These are phyloP conservation scores for Mycena sanguinolenta DNA, from an alignment of 768 basidiomycete genomes.

Conservation along the genomic window DNA sequence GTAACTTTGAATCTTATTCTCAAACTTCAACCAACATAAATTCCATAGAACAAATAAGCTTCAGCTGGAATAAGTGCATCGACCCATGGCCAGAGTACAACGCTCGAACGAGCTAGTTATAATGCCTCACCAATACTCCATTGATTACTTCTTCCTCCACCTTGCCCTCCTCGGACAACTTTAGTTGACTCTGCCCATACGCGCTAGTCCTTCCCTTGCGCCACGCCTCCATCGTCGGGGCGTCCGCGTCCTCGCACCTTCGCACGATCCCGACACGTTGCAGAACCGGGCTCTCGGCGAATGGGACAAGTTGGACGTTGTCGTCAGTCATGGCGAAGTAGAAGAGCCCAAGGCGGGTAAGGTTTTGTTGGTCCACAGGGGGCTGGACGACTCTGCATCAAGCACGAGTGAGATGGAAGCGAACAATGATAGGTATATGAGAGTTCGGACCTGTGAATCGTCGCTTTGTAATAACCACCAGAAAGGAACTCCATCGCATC, in stretches of 20 bases:
- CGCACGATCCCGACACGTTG: conserved; percentile 57
- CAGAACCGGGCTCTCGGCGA: conserved; percentile 62
- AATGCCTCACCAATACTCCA: conserved; percentile 70
- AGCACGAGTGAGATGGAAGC: not conserved
- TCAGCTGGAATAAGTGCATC: no score
- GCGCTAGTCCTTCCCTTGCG: conserved; percentile 63
- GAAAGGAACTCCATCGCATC: conserved; percentile 73
- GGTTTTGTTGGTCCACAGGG: conserved; percentile 63
- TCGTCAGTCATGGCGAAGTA: conserved; percentile 71
- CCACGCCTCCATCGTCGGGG: conserved; percentile 68
- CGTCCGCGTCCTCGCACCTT: conserved; percentile 52
- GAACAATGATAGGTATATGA: not conserved
- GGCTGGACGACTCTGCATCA: conserved; percentile 71
- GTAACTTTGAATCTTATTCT: no score
- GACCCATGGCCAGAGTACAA: no score
- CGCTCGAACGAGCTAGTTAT: conserved; percentile 50
- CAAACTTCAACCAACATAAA: no score
- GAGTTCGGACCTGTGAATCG: conserved; percentile 58
- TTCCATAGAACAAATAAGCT: no score
- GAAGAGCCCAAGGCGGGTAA: conserved; percentile 68
- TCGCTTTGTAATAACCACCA: conserved; percentile 70
- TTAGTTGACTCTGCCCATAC: conserved; percentile 64
- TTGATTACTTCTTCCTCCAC: conserved; percentile 69
- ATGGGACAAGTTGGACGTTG: conserved; percentile 59
- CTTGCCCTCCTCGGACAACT: conserved; percentile 47